These are phyloP conservation scores for Leucocoprinus birnbaumii DNA, from an alignment of 768 basidiomycete genomes.

Conservation along the genomic window DNA sequence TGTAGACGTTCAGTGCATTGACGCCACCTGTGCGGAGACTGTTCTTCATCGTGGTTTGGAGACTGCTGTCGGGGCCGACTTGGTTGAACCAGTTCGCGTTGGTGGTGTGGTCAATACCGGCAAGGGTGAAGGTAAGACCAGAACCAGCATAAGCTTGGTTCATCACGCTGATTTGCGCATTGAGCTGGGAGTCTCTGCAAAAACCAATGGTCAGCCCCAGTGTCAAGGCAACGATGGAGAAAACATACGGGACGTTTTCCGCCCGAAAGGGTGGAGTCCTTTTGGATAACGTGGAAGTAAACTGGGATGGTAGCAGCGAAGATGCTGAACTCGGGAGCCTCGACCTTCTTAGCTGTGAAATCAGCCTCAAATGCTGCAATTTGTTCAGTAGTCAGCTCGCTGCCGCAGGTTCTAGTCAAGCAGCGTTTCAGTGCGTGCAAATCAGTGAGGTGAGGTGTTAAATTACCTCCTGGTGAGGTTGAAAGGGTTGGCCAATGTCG, in stretches of 20 bases:
- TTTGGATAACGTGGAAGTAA: conserved; percentile 30
- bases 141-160: conserved; percentile 36
- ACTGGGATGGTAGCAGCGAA: conserved; percentile 18
- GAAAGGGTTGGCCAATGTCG: conserved; percentile 25
- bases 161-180: conserved; percentile 34
- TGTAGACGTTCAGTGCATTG: conserved; percentile 46
- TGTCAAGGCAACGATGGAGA: neutral
- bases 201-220: neutral
- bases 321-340: neutral
- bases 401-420: conserved; percentile 33
- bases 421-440: too few species aligned
- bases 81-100: conserved; percentile 47
- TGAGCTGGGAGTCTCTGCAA: conserved; percentile 33
- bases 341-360: conserved; percentile 37
- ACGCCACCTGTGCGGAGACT: conserved; percentile 38
- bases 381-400: conserved; percentile 30
- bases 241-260: conserved; percentile 38
- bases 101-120: conserved; percentile 34
- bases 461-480: conserved; percentile 12
- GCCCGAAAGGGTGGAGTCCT: conserved; percentile 26
- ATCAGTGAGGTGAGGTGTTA: neutral
- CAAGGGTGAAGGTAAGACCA: conserved; percentile 39
- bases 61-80: conserved; percentile 28
- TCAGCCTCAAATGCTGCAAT: conserved; percentile 35
- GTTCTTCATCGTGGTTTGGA: conserved; percentile 48